Base-by-base conservation (phyloP, 305 asterid genomes). In the Ruellia speciosa region DNA sequence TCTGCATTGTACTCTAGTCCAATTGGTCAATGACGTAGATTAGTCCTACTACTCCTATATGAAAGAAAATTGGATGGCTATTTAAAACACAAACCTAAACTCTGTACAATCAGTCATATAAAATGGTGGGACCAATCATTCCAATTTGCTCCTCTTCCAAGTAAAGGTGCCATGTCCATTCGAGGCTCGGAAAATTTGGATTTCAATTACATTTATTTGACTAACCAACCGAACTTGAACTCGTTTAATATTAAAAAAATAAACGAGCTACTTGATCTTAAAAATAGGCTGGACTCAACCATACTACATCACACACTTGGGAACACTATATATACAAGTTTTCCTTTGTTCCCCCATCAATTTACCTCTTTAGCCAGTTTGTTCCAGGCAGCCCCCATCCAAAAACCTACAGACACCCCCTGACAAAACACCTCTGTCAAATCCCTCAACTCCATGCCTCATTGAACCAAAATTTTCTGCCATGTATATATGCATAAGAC, bases 101-200 rank as follows among this genome's bases (percentile, higher is more conserved):
- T 55, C 49, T 68, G 34, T 18, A 53, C 66, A 62, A 67, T 77
- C 61, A 63, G 64, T 68, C 70, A 67, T 67, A 72, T 14, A 9
- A 43, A 13, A 7, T 75, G 58, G 81, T 66, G 62, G 81, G 75
- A 46, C 76, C 79, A 62, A 58, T 72, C 71, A 53, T 63, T 66
- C 64, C 72, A 14, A 39, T 13, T 47, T 47, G 15, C 15, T 43
- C 48, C 48, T 43, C 48, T 15, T 16, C 4, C 0, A 16, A 47
- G 52, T 16, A 16, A 24, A 14, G 52, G 52, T 47, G 52, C 11
- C 5, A 15, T 47, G 18, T n/a, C n/a, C n/a, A n/a, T n/a, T n/a
- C n/a, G n/a, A n/a, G n/a, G n/a, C n/a, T n/a, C n/a, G n/a, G n/a
- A n/a, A n/a, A n/a, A n/a, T n/a, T n/a, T n/a, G n/a, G n/a, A n/a